phyloP scores from a whole-genome alignment of 2,329 filamentous ascomycete species.

The Clarireedia paspali region DNA sequence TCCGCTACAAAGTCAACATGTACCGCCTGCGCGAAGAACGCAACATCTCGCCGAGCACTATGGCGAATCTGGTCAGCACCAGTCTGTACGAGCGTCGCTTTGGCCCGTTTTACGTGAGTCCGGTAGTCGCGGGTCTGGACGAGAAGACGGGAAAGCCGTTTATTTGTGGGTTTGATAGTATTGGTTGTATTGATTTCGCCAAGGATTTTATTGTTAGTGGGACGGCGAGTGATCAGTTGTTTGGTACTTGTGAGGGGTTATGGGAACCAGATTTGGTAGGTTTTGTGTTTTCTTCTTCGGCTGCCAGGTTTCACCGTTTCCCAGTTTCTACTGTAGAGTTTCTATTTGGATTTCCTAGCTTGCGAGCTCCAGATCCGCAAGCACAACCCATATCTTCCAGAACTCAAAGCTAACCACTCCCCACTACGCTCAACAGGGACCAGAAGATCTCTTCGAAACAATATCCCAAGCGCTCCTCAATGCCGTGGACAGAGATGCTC shows the following conservation, averaged over 20 bases:
- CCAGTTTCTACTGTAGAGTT: neutral
- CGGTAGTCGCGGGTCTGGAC: constrained; percentile 91
- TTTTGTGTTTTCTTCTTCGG: constrained; percentile 14
- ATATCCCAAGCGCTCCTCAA: constrained; percentile 94
- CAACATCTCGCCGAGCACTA: constrained; percentile 86
- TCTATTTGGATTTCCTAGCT: neutral
- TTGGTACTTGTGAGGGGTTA: constrained; percentile 95
- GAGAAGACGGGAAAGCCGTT: constrained; percentile 91
- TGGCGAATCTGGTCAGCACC: constrained; percentile 90
- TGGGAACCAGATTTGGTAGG: constrained; percentile 96
- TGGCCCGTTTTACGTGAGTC: constrained; percentile 92
- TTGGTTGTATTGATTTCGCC: constrained; percentile 98
- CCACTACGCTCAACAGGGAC: constrained; percentile 45
- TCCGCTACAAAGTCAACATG: constrained; percentile 99
- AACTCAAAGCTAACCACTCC: neutral
- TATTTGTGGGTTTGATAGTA: constrained; percentile 98
- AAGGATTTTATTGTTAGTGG: constrained; percentile 99
- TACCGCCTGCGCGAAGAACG: constrained; percentile 98
- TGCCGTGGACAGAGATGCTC: constrained; percentile 90
- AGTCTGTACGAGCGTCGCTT: constrained; percentile 93
- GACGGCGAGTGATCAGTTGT: constrained; percentile 93
- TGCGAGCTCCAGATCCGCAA: neutral
- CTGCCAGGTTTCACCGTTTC: neutral
- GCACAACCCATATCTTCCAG: neutral
- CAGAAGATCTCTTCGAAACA: constrained; percentile 96